Evolutionary conservation across 768 basidiomycete genomes (phyloP), one percentile per base, ranked within the genome.

Genomic region (Crepidotus variabilis): DNA sequence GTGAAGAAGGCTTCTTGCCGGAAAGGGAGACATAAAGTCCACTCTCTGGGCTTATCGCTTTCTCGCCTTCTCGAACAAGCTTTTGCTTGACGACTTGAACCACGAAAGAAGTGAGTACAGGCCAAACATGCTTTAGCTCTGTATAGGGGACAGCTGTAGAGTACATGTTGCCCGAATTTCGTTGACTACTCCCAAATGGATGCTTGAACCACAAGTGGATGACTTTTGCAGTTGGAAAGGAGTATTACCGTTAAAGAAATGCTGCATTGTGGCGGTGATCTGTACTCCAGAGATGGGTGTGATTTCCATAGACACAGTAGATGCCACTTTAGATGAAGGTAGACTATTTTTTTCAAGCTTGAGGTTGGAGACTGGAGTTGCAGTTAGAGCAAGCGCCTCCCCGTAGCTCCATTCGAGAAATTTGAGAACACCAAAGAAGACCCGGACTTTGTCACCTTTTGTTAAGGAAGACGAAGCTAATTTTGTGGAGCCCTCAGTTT

Each of bases 101-200:
- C 2, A 68, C 71, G 57, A 68, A 70, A 9, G 69, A 68, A n/a
- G 67, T 63, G 9, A 72, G 52, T 9, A 65, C 67, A 36, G 69
- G 51, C 8, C 59, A 60, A 24, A 63, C 61, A 55, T 62, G 58
- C 32, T 60, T 57, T 20, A 72, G 63, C 2, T 63, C 55, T 5
- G 18, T 54, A 50, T 66, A 66, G 13, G 52, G 22, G 14, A 43
- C 16, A 5, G 20, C 1, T 1, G 48, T 50, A 4, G 63, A 61
- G 56, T 56, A 62, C 58, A 66, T 63, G 1, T 35, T 16, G 23
- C 50, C 18, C 1, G 58, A 52, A n/a, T 56, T 52, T 24, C 47
- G 33, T 16, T 57, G 48, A n/a, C n/a, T n/a, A 7, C 50, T 22
- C 13, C 60, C 57, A 54, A 57, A 59, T 28, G 62, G 62, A 34